Percentiles rank a stretch among this genome's conserved stretches.
These are phyloP conservation scores for Solanum tacnaense DNA, from an alignment of 257 asterid genomes.

Conservation along the genomic window DNA sequence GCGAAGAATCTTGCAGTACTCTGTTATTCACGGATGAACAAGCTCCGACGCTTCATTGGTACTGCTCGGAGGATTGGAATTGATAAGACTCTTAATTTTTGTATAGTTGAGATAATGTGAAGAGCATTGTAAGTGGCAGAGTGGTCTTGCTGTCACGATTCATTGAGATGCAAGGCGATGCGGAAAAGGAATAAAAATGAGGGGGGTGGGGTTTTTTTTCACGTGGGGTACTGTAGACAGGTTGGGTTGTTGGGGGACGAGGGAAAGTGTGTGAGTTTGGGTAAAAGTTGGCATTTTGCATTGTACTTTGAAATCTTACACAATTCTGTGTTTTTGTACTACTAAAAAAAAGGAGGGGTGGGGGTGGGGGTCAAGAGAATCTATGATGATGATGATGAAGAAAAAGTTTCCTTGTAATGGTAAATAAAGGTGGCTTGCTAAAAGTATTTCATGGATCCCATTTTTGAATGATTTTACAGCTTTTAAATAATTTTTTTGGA, in stretches of 20 bases:
- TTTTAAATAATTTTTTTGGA: background rate
- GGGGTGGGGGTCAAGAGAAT: background rate
- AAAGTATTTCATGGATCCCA: background rate
- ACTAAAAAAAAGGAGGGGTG: background rate
- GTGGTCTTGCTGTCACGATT: background rate
- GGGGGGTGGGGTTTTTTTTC: background rate
- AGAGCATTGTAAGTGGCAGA: background rate
- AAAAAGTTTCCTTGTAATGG: background rate
- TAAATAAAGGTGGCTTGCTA: background rate
- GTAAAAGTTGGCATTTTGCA: background rate
- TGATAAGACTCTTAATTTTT: constrained; percentile 6
- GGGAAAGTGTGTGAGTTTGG: background rate
- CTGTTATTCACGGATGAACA: constrained; percentile 77
- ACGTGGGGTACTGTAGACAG: background rate
- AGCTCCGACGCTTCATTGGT: constrained; percentile 81
- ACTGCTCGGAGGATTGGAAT: constrained; percentile 61
- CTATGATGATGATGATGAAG: background rate
- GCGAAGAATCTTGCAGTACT: constrained; percentile 67
- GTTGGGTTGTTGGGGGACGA: background rate
- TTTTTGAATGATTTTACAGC: background rate
- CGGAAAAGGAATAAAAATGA: background rate
- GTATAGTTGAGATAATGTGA: background rate
- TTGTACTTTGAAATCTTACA: background rate
- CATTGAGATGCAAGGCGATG: background rate
- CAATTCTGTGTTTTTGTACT: background rate